Base-by-base conservation (phyloP, 2,329 filamentous ascomycete genomes). In the Colletotrichum liaoningense region DNA sequence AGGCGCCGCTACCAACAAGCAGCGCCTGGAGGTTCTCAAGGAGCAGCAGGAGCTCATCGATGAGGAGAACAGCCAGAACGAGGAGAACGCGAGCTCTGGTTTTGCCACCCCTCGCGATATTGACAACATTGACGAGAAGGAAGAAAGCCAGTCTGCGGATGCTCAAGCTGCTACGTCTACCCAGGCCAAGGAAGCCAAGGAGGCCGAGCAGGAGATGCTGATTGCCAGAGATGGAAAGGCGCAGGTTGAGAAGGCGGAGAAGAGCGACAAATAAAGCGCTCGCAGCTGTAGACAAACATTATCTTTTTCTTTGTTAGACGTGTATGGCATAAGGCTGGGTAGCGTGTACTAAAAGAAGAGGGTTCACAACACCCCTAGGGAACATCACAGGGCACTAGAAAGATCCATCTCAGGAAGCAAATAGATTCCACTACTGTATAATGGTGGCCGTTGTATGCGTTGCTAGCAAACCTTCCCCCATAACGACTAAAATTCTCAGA, bases 21-120 rank as follows among this genome's bases (percentile, higher is more conserved):
- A 98, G 88, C 93, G 97, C 82, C 93, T 99, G 55, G 97, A 99
- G 87, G 97, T 99, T 19, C 90, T 99, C 81, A 97, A 95, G 89
- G 97, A 99, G 87, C 97, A 99, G 87, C 94, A 99, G 83, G 97
- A 98, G 82, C 91, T 99, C 75, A 99, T 99, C 72, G 93, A 98
- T 76, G 97, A 99, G 81, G 97, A 99, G 87, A 97, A 96, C 76
- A 91, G 97, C 86, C 96, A 99, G 86, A 94, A 94, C 79, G 90
- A 95, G 81, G 90, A 93, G 82, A 94, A 94, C 83, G 91, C 94
- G 82, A 92, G 92, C 79, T 91, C 90, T 54, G 94, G 94, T 14
- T 89, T 93, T 63, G 89, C 92, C 16, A 93, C 93, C 9, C 94
- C 94, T 1, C 94, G 95, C 80, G 97, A 98, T 79, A 91, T 92